Evolutionary conservation across 768 basidiomycete genomes (phyloP).

Genomic region (Serendipita indica): DNA sequence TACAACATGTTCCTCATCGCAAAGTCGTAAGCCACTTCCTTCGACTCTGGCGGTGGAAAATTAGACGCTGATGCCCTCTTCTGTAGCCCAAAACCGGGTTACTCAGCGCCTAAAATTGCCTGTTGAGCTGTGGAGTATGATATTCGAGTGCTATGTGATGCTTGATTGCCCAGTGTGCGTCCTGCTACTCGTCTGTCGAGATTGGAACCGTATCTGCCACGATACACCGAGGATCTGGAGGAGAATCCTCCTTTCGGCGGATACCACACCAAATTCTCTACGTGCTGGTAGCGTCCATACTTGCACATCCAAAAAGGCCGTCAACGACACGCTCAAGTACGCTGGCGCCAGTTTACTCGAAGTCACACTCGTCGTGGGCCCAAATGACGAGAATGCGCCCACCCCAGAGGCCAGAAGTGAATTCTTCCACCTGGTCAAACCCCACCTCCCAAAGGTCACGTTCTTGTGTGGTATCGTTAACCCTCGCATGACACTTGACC

Average conservation of each 20-base stretch:
- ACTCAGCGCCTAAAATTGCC: no score
- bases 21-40: no score
- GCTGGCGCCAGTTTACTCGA: neutral
- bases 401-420: neutral
- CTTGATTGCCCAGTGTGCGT: neutral
- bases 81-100: no score
- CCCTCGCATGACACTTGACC: neutral
- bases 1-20: no score
- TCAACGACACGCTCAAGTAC: neutral
- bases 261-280: neutral
- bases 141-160: slow-evolving; percentile 1
- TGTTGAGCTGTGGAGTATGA: neutral
- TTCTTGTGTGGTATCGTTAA: slow-evolving; percentile 7
- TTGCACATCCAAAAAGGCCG: neutral
- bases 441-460: neutral
- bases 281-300: slow-evolving; percentile 2
- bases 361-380: slow-evolving; percentile 3
- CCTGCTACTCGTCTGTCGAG: neutral
- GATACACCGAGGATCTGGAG: neutral
- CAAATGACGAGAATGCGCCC: neutral
- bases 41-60: no score
- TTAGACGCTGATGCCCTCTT: no score
- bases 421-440: neutral
- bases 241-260: neutral
- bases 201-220: neutral